phyloP scores from a whole-genome alignment of 495 filamentous ascomycete species.

The Aspergillus mulundensis region DNA sequence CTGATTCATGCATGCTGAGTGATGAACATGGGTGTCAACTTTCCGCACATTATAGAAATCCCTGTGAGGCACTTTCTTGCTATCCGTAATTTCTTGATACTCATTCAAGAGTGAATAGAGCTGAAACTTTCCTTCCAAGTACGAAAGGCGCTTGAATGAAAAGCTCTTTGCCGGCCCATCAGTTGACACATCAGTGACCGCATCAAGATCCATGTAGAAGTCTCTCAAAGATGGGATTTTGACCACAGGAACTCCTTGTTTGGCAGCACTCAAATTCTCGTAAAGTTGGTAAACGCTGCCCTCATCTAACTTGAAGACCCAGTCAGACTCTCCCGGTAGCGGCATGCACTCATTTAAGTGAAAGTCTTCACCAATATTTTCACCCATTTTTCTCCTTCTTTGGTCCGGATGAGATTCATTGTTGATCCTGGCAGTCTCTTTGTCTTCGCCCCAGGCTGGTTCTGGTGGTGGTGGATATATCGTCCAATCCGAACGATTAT shows the following conservation, averaged over 20 bases:
- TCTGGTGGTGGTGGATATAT: slow-evolving; percentile 90
- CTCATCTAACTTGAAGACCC: slow-evolving; percentile 75
- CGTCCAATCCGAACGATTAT: slow-evolving; percentile 75
- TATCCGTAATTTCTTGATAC: slow-evolving; percentile 96
- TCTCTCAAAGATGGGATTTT: slow-evolving; percentile 84
- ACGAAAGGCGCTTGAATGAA: slow-evolving; percentile 88
- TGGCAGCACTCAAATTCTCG: slow-evolving; percentile 55
- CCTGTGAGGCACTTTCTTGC: slow-evolving; percentile 92
- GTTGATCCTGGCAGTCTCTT: slow-evolving; percentile 31
- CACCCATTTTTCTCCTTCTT: slow-evolving; percentile 76
- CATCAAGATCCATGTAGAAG: slow-evolving; percentile 93
- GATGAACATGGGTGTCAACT: slow-evolving; percentile 98
- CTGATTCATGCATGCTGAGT: slow-evolving; percentile 99
- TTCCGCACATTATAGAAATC: slow-evolving; percentile 99
- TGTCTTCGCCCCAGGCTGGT: slow-evolving; percentile 79
- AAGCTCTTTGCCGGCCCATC: slow-evolving; percentile 97
- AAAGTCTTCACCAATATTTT: slow-evolving; percentile 90
- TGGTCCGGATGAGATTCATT: slow-evolving; percentile 13
- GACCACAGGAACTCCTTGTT: slow-evolving; percentile 63
- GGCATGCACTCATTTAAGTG: slow-evolving; percentile 70
- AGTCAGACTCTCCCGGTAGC: slow-evolving; percentile 58
- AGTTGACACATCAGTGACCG: slow-evolving; percentile 75
- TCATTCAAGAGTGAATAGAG: slow-evolving; percentile 89
- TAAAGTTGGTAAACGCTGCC: slow-evolving; percentile 90
- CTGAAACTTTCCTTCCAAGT: slow-evolving; percentile 94